These are phyloP conservation scores for Pseudozyma sp. DNA, from an alignment of 1,284 basidiomycete species.

Conservation along the genomic window DNA sequence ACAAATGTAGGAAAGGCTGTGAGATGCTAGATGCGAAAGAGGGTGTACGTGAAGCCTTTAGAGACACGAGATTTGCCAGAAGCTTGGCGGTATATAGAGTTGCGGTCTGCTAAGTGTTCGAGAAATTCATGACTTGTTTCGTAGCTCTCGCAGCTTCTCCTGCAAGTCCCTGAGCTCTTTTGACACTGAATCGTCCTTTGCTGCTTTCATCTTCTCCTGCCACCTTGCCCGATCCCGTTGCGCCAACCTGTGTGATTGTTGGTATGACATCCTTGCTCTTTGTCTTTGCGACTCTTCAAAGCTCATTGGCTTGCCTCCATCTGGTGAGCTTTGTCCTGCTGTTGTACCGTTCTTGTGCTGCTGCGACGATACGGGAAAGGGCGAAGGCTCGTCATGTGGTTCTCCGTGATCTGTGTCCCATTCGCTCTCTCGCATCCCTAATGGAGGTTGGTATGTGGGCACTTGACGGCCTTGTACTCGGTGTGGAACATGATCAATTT, in stretches of 20 bases:
- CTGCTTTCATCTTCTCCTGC: conserved; percentile 20
- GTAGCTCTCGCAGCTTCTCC: conserved; percentile 45
- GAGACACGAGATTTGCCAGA: too few species aligned
- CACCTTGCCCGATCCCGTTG: conserved; percentile 31
- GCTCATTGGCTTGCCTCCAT: conserved; percentile 11
- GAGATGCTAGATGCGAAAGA: background rate
- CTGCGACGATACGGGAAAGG: conserved; percentile 21
- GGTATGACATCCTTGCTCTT: conserved; percentile 39
- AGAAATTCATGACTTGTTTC: conserved; percentile 11
- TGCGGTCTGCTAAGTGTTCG: background rate
- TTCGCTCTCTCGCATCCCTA: conserved; percentile 54
- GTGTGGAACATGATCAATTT: conserved; percentile 58
- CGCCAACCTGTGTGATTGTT: conserved; percentile 41
- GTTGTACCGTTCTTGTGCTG: conserved; percentile 1
- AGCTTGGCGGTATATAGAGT: too few species aligned
- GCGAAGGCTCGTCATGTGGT: conserved; percentile 56
- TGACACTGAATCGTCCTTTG: conserved; percentile 30
- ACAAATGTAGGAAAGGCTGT: background rate
- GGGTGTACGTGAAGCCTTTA: background rate
- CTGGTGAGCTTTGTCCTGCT: background rate
- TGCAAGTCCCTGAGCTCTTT: conserved; percentile 48
- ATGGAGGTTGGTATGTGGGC: conserved; percentile 51
- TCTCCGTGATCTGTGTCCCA: conserved; percentile 53
- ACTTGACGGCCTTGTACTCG: conserved; percentile 53
- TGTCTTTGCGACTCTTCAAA: conserved; percentile 44